A percentile compares a stretch with the other conserved stretches of the same genome.
These are phyloP conservation scores for Omphalea diandra DNA, from an alignment of 441 rosid genomes.

Conservation along the genomic window DNA sequence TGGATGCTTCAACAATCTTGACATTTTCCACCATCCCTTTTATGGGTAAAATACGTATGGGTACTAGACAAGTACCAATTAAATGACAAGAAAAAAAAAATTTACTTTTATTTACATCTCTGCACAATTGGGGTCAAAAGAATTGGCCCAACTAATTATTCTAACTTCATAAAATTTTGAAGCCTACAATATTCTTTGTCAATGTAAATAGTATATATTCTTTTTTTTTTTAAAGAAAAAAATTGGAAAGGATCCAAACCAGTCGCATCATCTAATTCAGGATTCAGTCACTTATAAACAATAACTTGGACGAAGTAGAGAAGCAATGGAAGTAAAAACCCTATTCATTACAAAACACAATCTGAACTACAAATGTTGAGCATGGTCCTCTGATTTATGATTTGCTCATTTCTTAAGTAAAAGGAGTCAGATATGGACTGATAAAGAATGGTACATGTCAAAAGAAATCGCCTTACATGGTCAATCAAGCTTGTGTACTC, in stretches of 20 bases:
- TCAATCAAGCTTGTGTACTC: not conserved
- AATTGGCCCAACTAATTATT: not conserved
- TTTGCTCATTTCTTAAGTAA: not conserved
- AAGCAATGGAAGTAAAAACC: not conserved
- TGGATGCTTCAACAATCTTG: not conserved
- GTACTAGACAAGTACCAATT: not conserved
- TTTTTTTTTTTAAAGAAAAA: not conserved
- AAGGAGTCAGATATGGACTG: not conserved
- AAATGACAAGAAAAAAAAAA: not conserved
- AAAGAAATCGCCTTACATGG: not conserved
- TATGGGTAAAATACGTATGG: not conserved
- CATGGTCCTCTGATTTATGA: not conserved
- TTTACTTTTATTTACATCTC: not conserved
- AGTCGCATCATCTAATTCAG: not conserved
- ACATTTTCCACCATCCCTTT: not conserved
- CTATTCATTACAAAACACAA: not conserved
- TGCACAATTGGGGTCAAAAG: not conserved
- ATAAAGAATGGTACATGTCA: not conserved
- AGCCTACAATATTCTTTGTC: not conserved
- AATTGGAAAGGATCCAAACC: not conserved
- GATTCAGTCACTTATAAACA: not conserved
- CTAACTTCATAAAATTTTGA: not conserved
- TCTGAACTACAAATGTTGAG: not conserved
- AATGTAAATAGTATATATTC: not conserved
- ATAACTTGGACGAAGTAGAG: not conserved